phyloP scores from a whole-genome alignment of 106 monocot genomes.

The Xerophyta viscosa region DNA sequence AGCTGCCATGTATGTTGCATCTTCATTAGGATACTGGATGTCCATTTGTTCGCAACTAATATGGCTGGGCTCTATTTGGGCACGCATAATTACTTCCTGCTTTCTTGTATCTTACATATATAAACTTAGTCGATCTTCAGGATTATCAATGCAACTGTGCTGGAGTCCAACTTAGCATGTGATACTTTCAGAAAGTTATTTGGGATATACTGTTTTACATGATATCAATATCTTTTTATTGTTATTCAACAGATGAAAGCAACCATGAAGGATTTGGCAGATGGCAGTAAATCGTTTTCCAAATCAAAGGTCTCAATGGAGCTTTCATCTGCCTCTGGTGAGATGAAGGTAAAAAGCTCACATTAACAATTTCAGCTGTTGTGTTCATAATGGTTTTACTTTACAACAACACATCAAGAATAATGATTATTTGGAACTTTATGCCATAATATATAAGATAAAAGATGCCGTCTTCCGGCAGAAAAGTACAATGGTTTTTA shows the following conservation, averaged over 20 bases:
- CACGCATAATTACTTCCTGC: too few relatives aligned
- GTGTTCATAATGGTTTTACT: neutral
- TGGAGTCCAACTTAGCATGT: too few relatives aligned
- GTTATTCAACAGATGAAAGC: constrained; percentile 12
- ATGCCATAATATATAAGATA: too few relatives aligned
- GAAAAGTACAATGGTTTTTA: neutral
- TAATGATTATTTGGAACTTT: too few relatives aligned
- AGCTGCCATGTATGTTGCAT: too few relatives aligned
- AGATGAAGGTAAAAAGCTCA: constrained; percentile 24
- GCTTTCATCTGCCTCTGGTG: constrained; percentile 18
- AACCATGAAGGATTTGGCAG: constrained; percentile 5
- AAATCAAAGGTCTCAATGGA: constrained; percentile 25
- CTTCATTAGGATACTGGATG: too few relatives aligned
- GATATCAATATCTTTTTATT: neutral
- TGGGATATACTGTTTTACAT: neutral
- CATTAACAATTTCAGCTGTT: neutral
- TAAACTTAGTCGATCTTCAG: too few relatives aligned
- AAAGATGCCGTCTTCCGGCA: too few relatives aligned
- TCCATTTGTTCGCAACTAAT: too few relatives aligned
- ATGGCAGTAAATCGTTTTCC: constrained; percentile 6
- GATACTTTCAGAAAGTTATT: neutral
- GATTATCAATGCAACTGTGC: too few relatives aligned
- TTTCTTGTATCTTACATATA: too few relatives aligned
- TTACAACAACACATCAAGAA: neutral
- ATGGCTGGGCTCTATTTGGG: too few relatives aligned